Evolutionary conservation across 805 yeast species (phyloP).

Genomic region (Cyberlindnera saturnus): DNA sequence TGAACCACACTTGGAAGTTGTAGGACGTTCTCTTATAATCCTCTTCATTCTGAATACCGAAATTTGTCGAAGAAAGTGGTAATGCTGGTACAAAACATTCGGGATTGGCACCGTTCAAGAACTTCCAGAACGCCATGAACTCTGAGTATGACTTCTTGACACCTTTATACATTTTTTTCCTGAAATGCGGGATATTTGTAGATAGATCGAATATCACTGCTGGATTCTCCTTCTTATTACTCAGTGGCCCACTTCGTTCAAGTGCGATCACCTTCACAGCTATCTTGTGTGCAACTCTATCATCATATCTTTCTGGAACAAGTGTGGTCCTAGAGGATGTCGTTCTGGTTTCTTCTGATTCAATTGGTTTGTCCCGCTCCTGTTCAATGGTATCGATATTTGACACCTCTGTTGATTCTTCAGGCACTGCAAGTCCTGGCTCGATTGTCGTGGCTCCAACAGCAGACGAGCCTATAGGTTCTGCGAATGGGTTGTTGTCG

Average conservation of each 20-base stretch:
- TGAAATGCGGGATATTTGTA: conserved; percentile 68
- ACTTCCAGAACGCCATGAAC: conserved; percentile 67
- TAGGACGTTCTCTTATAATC: conserved; percentile 51
- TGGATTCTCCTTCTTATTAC: conserved; percentile 68
- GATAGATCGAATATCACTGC: conserved; percentile 64
- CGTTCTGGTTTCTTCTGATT: not conserved
- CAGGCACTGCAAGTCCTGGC: conserved; percentile 11
- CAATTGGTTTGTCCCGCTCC: not conserved
- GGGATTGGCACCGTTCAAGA: conserved; percentile 72
- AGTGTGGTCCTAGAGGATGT: conserved; percentile 1
- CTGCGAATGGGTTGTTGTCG: conserved; percentile 59
- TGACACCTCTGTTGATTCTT: not conserved
- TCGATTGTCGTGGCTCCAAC: not conserved
- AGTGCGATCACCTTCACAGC: conserved; percentile 55
- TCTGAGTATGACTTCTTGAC: conserved; percentile 79
- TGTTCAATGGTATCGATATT: no score
- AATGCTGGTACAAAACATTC: conserved; percentile 92
- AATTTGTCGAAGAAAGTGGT: conserved; percentile 69
- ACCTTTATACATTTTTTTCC: conserved; percentile 64
- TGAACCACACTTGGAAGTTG: conserved; percentile 82
- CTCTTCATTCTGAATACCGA: conserved; percentile 81
- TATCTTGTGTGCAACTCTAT: conserved; percentile 33
- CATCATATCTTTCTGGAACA: conserved; percentile 22
- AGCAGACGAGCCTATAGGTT: conserved; percentile 25
- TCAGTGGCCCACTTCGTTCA: conserved; percentile 51